Evolutionary conservation across 805 yeast genomes (phyloP).

Genomic region (Kodamaea leandrae): DNA sequence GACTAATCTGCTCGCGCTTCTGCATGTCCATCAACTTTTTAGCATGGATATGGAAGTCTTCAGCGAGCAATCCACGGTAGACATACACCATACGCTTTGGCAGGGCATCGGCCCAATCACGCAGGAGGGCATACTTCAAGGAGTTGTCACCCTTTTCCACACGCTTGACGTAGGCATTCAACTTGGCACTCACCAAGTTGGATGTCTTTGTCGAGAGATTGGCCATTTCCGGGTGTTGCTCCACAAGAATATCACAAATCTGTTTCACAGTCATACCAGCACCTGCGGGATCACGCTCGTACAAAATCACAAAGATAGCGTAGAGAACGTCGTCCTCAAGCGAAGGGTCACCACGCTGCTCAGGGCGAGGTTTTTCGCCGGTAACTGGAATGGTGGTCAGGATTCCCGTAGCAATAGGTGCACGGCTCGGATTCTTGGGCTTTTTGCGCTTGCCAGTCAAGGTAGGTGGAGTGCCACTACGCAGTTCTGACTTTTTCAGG

Average conservation of each 20-base stretch:
- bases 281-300: slow-evolving; percentile 64
- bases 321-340: slow-evolving; percentile 73
- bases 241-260: slow-evolving; percentile 71
- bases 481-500: slow-evolving; percentile 12
- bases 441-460: slow-evolving; percentile 23
- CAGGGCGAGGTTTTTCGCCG: slow-evolving; percentile 67
- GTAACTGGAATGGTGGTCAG: slow-evolving; percentile 80
- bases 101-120: slow-evolving; percentile 90
- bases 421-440: slow-evolving; percentile 39
- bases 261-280: slow-evolving; percentile 90
- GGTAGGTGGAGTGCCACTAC: slow-evolving; percentile 32
- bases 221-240: slow-evolving; percentile 81
- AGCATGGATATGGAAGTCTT: slow-evolving; percentile 74
- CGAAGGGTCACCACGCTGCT: slow-evolving; percentile 54
- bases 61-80: slow-evolving; percentile 72
- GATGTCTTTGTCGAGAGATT: slow-evolving; percentile 77
- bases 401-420: slow-evolving; percentile 66
- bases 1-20: slow-evolving; percentile 22
- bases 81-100: slow-evolving; percentile 89
- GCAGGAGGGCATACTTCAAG: slow-evolving; percentile 67
- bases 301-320: slow-evolving; percentile 71
- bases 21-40: slow-evolving; percentile 59
- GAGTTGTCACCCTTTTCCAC: slow-evolving; percentile 80
- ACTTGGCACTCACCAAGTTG: slow-evolving; percentile 75
- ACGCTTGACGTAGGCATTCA: slow-evolving; percentile 81